Percentiles rank a stretch among this genome's conserved stretches.
Conservation (phyloP, 139 green algal genomes). For the Medakamo hakoo region DNA sequence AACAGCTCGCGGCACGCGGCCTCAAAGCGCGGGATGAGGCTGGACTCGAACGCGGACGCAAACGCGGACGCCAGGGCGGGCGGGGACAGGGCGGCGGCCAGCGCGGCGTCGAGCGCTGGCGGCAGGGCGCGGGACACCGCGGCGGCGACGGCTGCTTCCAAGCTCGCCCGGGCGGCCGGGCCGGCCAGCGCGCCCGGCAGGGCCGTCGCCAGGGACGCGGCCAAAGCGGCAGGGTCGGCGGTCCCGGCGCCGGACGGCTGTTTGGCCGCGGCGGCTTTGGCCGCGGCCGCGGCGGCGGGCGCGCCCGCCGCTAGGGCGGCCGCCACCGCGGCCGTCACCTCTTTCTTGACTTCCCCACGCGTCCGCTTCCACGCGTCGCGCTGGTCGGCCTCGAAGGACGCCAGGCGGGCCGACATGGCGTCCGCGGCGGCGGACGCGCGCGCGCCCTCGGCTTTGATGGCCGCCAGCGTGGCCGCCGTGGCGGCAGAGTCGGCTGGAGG, state of each 20-base stretch:
- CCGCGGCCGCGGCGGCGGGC: too few species aligned
- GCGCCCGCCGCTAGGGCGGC: background rate
- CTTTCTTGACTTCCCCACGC: background rate
- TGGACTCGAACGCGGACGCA: conserved; percentile 22
- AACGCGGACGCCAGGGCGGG: conserved; percentile 28
- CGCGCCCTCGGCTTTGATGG: background rate
- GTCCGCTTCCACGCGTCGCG: too few species aligned
- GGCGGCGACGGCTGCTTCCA: conserved; percentile 11
- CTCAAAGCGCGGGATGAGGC: conserved; percentile 60
- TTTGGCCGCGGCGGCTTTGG: background rate
- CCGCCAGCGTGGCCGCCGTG: background rate
- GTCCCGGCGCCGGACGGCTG: too few species aligned
- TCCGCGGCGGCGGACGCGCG: background rate
- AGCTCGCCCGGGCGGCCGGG: too few species aligned
- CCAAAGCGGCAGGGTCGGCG: too few species aligned
- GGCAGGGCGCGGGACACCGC: conserved; percentile 30
- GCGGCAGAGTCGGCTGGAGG: background rate
- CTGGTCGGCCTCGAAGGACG: background rate
- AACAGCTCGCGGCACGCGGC: conserved; percentile 36
- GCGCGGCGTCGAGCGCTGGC: conserved; percentile 15
- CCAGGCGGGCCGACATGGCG: background rate
- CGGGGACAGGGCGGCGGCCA: conserved; percentile 24
- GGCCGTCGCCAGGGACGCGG: background rate
- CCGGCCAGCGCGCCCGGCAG: background rate
- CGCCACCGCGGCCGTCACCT: background rate